These are phyloP conservation scores for Apiospora hydei DNA, from an alignment of 2,329 filamentous ascomycete genomes.

Conservation along the genomic window DNA sequence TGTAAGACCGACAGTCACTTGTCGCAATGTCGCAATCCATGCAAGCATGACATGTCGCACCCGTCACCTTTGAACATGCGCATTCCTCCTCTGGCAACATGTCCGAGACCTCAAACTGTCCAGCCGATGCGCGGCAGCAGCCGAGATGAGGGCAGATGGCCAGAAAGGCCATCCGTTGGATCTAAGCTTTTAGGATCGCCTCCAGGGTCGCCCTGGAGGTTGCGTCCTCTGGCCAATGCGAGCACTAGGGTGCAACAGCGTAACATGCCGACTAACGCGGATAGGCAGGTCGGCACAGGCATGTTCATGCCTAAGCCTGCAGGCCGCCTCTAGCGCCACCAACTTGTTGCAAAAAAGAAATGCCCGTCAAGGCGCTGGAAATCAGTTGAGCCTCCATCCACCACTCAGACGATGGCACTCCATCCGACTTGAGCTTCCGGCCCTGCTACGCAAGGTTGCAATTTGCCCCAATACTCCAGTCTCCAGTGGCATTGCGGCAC, in stretches of 20 bases:
- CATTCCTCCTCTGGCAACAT: not conserved
- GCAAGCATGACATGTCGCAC: not conserved
- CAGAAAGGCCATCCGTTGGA: not conserved
- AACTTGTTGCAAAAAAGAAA: not conserved
- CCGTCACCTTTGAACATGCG: not conserved
- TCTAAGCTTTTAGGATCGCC: constrained; percentile 11
- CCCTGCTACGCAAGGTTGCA: not conserved
- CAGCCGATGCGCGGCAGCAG: not conserved
- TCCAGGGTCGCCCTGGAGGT: not conserved
- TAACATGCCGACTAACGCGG: not conserved
- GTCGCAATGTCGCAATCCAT: not conserved
- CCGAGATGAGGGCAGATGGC: not conserved
- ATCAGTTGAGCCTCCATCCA: not conserved
- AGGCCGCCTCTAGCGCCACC: not conserved
- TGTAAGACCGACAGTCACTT: not conserved
- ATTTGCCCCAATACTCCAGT: not conserved
- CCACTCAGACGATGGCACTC: not conserved
- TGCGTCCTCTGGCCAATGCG: not conserved
- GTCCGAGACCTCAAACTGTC: not conserved
- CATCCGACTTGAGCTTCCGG: no score
- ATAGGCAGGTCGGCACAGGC: constrained; percentile 8
- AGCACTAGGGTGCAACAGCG: not conserved
- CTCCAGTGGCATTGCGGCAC: not conserved
- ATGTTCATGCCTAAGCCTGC: not conserved
- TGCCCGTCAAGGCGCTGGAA: not conserved